A percentile compares a stretch with the other conserved stretches of the same genome.
Conservation (phyloP, 371 early-diverging fungal species). For the Actinomortierella wolfii region DNA sequence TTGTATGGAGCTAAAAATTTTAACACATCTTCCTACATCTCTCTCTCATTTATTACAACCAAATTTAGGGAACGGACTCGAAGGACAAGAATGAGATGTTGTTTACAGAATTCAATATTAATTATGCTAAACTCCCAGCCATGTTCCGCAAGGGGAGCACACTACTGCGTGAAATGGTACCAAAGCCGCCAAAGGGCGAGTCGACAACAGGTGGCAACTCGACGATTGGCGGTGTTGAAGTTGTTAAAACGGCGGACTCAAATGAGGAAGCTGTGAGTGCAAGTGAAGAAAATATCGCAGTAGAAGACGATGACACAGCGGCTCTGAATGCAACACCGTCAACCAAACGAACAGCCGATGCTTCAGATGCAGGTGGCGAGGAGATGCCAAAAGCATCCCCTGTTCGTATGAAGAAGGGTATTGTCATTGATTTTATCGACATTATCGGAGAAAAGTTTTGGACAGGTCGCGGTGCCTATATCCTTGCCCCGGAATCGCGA, state of each 20-base stretch:
- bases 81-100: conserved; percentile 91
- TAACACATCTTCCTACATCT: too few relatives aligned
- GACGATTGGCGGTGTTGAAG: neutral
- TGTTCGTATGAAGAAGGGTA: conserved; percentile 53
- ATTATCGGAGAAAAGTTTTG: conserved; percentile 91
- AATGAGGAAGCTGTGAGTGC: too few relatives aligned
- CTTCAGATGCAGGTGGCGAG: too few relatives aligned
- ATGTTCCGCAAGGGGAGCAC: conserved; percentile 89
- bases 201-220: neutral
- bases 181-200: conserved; percentile 3
- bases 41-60: neutral
- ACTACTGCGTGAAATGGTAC: conserved; percentile 65
- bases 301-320: conserved; percentile 1
- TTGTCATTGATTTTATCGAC: conserved; percentile 74
- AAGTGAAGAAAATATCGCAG: too few relatives aligned
- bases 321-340: neutral
- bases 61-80: conserved; percentile 74
- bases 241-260: too few relatives aligned
- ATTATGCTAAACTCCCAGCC: conserved; percentile 84
- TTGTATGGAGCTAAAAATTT: neutral
- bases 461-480: conserved; percentile 53
- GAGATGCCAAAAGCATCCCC: conserved; percentile 3
- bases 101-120: conserved; percentile 81
- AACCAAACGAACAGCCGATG: too few relatives aligned
- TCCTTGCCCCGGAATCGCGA: conserved; percentile 24